Evolutionary conservation across 805 yeast species (phyloP).

Genomic region (Wickerhamomyces pijperi): DNA sequence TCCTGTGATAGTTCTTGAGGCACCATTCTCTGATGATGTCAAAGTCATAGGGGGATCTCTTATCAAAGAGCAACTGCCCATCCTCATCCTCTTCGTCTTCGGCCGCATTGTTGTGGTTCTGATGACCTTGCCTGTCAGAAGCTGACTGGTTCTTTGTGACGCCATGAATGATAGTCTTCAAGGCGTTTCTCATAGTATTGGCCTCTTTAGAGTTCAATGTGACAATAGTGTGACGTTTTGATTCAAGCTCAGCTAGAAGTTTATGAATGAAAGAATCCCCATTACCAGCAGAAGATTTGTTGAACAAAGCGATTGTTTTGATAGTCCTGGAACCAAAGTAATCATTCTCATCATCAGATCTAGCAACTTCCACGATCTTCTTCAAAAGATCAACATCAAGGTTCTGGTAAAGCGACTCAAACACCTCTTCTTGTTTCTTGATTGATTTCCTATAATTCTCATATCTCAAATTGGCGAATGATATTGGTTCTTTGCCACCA

Average conservation of each 20-base stretch:
- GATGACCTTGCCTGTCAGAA: not conserved
- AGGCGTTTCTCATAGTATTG: constrained; percentile 14
- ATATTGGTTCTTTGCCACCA: constrained; percentile 10
- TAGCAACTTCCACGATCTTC: not conserved
- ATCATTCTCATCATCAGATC: not conserved
- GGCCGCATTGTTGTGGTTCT: constrained; percentile 4
- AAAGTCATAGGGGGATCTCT: constrained; percentile 15
- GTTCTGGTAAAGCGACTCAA: not conserved
- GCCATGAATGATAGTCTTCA: constrained; percentile 13
- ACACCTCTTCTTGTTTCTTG: constrained; percentile 6
- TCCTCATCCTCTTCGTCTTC: constrained; percentile 9
- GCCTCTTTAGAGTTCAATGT: constrained; percentile 16
- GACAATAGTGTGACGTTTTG: constrained; percentile 5
- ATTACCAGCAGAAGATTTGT: not conserved
- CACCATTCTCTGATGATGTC: constrained; percentile 19
- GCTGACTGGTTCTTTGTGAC: constrained; percentile 2
- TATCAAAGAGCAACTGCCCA: constrained; percentile 8
- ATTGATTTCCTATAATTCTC: constrained; percentile 6
- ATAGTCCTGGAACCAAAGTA: not conserved
- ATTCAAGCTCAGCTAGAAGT: not conserved
- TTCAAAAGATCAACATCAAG: not conserved
- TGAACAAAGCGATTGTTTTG: not conserved
- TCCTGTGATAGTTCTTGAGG: constrained; percentile 2
- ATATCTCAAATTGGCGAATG: constrained; percentile 9
- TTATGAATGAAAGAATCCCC: not conserved